Evolutionary conservation across 202 grass and related monocot species (phyloP), one percentile per base, ranked within the genome.

Genomic region (Zizania palustris): DNA sequence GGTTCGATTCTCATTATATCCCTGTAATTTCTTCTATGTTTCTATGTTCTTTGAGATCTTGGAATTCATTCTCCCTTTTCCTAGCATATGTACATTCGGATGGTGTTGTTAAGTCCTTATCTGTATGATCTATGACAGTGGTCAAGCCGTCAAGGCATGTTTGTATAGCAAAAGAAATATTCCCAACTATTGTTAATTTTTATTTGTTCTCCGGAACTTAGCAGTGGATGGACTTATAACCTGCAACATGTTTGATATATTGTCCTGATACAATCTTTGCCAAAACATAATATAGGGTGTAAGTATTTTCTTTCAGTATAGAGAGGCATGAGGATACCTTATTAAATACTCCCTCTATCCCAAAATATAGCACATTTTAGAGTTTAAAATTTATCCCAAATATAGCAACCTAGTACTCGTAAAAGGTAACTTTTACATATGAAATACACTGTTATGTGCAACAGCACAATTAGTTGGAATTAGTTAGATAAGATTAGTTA

Each of bases 1-100:
- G 96, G 96, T 98, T 86, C 67, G 88, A 73, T 91, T 80, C 37
- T 50, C 71, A 77, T 80, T 36, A 45, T 66, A 2, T 0, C 16
- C 4, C 20, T 66, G 19, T 15, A 58, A 4, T 7, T 60, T 59
- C 19, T 78, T 35, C 19, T 65, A 71, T 10, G 16, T 36, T 60
- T 46, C 12, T 65, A 28, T 80, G 9, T 75, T 62, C 15, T 62
- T 69, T 70, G 43, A 63, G n/a, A 13, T 15, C 34, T 45, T 28
- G 11, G 5, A 74, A 37, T 20, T 3, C 9, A 16, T 45, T 22
- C 6, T 57, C 21, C 42, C 39, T 28, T 55, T 18, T 18, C 18
- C 53, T 54, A 44, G 37, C 36, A 64, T 35, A 3, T 9, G 28
- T 28, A 42, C 18, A 1, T 16, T 82, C 33, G 6, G 11, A 59